A percentile compares a stretch with the other conserved stretches of the same genome.
Conservation (phyloP, 1,284 basidiomycete genomes). For the Golubevia pallescens region DNA sequence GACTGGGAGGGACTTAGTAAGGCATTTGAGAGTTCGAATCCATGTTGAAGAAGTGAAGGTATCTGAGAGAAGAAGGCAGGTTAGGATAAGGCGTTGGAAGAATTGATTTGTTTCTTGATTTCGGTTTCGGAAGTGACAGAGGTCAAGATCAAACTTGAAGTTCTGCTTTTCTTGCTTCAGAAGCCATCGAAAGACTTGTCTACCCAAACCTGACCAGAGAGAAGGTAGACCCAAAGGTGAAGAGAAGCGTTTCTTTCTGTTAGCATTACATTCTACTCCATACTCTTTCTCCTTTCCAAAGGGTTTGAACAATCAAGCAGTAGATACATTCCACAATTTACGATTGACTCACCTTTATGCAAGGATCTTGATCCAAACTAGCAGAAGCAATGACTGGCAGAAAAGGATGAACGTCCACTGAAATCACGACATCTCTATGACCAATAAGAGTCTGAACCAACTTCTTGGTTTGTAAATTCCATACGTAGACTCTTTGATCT, state of each 20-base stretch:
- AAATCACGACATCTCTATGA: constrained; percentile 29
- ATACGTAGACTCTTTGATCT: constrained; percentile 42
- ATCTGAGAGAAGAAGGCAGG: no score
- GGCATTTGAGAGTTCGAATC: no score
- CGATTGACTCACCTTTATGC: constrained; percentile 35
- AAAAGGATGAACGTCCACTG: constrained; percentile 32
- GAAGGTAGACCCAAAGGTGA: neutral
- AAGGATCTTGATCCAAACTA: constrained; percentile 33
- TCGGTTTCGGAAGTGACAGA: no score
- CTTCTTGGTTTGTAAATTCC: constrained; percentile 49
- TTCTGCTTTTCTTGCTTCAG: no score
- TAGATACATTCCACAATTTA: neutral
- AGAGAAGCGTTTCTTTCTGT: neutral
- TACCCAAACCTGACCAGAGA: neutral
- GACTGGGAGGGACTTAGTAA: no score
- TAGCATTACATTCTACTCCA: neutral
- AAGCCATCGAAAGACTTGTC: neutral
- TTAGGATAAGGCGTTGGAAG: no score
- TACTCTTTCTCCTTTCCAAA: neutral
- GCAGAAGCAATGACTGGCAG: constrained; percentile 37
- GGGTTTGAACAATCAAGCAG: no score
- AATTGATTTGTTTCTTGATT: no score
- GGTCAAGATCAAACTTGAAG: no score
- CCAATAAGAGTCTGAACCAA: constrained; percentile 21
- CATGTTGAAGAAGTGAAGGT: no score